These are phyloP conservation scores for Gossypium raimondii DNA, from an alignment of 345 rosid species.

Conservation along the genomic window DNA sequence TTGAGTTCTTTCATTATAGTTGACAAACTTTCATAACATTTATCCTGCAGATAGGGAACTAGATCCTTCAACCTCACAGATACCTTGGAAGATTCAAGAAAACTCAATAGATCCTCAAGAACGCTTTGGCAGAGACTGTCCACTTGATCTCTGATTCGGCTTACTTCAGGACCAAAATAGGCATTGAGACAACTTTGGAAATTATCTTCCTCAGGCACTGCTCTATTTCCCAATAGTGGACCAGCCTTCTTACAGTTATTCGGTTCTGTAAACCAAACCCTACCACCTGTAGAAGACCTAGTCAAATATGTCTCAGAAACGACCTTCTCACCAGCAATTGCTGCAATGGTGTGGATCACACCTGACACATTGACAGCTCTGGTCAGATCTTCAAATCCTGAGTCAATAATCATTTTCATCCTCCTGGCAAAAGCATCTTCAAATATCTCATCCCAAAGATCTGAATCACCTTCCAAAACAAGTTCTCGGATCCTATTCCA, in stretches of 20 bases:
- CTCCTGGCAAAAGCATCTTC: constrained; percentile 88
- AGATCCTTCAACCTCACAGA: constrained; percentile 72
- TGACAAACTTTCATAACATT: constrained; percentile 74
- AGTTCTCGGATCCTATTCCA: constrained; percentile 94
- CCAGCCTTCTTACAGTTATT: constrained; percentile 52
- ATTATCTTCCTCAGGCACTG: constrained; percentile 56
- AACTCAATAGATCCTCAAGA: constrained; percentile 79
- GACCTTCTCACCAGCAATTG: constrained; percentile 42
- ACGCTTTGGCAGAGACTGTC: constrained; percentile 68
- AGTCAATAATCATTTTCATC: constrained; percentile 71
- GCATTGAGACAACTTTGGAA: constrained; percentile 73
- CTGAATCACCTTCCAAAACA: constrained; percentile 77
- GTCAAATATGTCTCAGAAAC: constrained; percentile 77
- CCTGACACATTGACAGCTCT: constrained; percentile 49
- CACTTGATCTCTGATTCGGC: constrained; percentile 78
- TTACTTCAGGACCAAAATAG: constrained; percentile 86
- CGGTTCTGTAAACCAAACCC: constrained; percentile 94
- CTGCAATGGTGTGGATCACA: constrained; percentile 43
- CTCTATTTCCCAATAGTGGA: constrained; percentile 40
- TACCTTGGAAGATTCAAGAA: constrained; percentile 92
- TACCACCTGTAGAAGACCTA: constrained; percentile 84
- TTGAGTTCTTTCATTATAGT: constrained; percentile 57
- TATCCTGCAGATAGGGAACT: constrained; percentile 73
- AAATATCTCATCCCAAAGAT: constrained; percentile 97
- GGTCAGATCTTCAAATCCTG: constrained; percentile 60